Base-by-base conservation (phyloP, 164 flowering plant species). In the Stephania cephalantha region DNA sequence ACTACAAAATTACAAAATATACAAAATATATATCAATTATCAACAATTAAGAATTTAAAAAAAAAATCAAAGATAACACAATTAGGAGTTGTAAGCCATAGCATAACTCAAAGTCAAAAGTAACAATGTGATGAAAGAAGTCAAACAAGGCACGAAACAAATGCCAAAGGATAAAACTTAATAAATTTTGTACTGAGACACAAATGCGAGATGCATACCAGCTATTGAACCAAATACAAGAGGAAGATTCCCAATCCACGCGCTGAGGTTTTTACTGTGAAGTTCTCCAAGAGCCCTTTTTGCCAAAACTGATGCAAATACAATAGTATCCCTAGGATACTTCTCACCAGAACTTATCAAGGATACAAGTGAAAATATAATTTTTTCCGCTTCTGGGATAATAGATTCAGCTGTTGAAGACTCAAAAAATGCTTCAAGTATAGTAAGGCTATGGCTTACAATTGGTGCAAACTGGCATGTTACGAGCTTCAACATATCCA, bases 241-340 rank as follows among this genome's bases (percentile, higher is more conserved):
- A 53, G 90, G 87, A 75, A 92, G 78, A 76, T 81, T 82, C 71
- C 46, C 80, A 29, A 79, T 77, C 86, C 87, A 87, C 29, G 77
- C 78, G 42, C 61, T 78, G 15, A 79, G 80, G 46, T 84, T 87
- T 69, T 55, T 79, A 11, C 20, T 72, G 68, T 78, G 83, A 83
- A 89, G 85, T 71, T 85, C 85, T 67, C 77, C 82, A 67, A 91
- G 13, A 68, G 79, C 81, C 50, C 58, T 58, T 78, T 79, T 88
- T 69, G 87, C 80, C 79, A 92, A 82, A 48, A 50, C 79, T 67
- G 87, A 82, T 25, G 91, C 97, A 72, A 79, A 77, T 46, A 90
- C 75, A 53, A 88, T 72, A 44, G 91, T 88, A 78, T 95, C 97
- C 46, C 46, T 65, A 10, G 95, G 94, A 73, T 90, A 89, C 76